These are phyloP conservation scores for Malassezia globosa DNA, from an alignment of 1,284 basidiomycete genomes.

Conservation along the genomic window DNA sequence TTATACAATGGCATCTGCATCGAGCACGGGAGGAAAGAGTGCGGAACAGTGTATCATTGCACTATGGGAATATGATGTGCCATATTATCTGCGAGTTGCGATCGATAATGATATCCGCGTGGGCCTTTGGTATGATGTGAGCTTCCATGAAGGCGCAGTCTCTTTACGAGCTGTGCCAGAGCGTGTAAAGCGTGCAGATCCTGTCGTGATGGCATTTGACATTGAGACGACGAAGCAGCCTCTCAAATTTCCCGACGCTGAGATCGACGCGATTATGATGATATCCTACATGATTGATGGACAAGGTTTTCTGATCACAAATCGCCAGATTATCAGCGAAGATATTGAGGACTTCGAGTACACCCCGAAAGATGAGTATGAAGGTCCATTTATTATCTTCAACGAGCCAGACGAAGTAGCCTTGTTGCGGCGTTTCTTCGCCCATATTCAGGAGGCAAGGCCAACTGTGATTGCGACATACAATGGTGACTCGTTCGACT, in stretches of 20 bases:
- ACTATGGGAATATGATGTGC: constrained; percentile 89
- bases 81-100: constrained; percentile 92
- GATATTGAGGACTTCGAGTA: constrained; percentile 99
- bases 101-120: constrained; percentile 97
- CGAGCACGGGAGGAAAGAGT: constrained; percentile 51
- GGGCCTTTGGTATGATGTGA: constrained; percentile 86
- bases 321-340: constrained; percentile 90
- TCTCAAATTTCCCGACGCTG: constrained; percentile 93
- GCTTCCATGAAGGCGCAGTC: constrained; percentile 68
- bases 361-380: constrained; percentile 93
- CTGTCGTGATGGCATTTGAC: constrained; percentile 97
- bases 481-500: constrained; percentile 99
- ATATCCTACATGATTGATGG: constrained; percentile 98
- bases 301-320: constrained; percentile 93
- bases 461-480: constrained; percentile 97
- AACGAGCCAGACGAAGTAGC: constrained; percentile 82
- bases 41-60: constrained; percentile 85
- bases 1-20: constrained; percentile 15
- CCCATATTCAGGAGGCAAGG: constrained; percentile 78
- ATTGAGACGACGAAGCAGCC: constrained; percentile 98
- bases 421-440: constrained; percentile 67
- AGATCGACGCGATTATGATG: constrained; percentile 99
- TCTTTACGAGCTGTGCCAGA: constrained; percentile 63
- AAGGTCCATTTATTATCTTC: constrained; percentile 90
- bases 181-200: constrained; percentile 94